Base-by-base conservation (phyloP, 768 basidiomycete species). In the Pleurotus citrinopileatus region DNA sequence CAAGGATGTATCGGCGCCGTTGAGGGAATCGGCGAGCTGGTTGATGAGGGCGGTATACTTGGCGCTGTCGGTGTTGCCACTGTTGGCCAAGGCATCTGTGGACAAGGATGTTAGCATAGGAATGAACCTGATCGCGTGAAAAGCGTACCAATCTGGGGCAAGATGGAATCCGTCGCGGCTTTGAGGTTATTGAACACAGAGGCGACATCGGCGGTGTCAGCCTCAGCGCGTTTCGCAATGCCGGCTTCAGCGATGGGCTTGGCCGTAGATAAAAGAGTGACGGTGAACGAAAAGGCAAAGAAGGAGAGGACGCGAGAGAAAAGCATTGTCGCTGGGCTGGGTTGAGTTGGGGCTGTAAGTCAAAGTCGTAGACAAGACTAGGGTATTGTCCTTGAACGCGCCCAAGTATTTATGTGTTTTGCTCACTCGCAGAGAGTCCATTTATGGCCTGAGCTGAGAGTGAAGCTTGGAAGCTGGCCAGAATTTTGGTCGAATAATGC, bases 141-240 rank as follows among this genome's bases (percentile, higher is more conserved):
- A 12, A 3, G 38, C 63, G 38, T 28, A 65, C 62, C 38, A 50
- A 67, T 65, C 45, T 63, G 55, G n/a, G 59, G 57, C 26, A 65
- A 57, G 42, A 63, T 61, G 12, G 52, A 1, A 46, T 55, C 57
- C n/a, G 59, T 58, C 37, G 60, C 42, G 50, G 53, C 46, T 55
- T 64, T 57, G 51, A 65, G 59, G 0, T 52, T 60, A 45, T 38
- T 52, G 50, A 67, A 43, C 23, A 61, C 59, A 42, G 60, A 44
- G 28, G 55, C 20, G 38, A 67, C 56, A 44, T 60, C 60, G 42
- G 60, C 55, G 28, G 59, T 63, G 32, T 63, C 48, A 5, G 38
- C 27, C 28, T 44, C 43, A 8, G 43, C 19, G 17, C 52, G 53
- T 47, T 55, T 57, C 7, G 50, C 38, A 27, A 27, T 40, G 15